Base-by-base conservation (phyloP, 2,329 filamentous ascomycete species). In the Paecilomyces variotii region DNA sequence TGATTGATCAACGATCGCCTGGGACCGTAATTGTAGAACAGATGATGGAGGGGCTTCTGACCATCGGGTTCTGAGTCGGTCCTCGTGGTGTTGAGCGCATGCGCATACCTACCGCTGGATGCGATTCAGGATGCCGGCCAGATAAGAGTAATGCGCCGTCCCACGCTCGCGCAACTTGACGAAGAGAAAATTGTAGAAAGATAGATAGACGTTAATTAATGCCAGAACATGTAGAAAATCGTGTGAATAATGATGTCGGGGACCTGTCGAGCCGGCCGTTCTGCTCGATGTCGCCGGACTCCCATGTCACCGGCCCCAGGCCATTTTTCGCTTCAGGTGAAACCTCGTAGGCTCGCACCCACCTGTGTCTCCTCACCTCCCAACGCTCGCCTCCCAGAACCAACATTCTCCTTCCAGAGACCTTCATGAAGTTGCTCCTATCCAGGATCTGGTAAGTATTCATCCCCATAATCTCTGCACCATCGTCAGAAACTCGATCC, bases 241-340 rank as follows among this genome's bases (percentile, higher is more conserved):
- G 7, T 12, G 53, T 53, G 53, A 56, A 58, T 59, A 61, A 60
- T 64, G 59, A 59, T 63, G 64, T 62, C 63, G 64, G 57, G 56
- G 34, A 30, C 30, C 30, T 19, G 14, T 39, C 54, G 34, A 39
- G 19, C 30, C 26, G n/a, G 30, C 14, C 49, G 54, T 35, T 55
- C 25, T 59, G 45, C 12, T 56, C 14, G 25, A 52, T 58, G 57
- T 58, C 57, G 60, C 64, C 66, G 64, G 63, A 62, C 63, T 65
- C 68, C 30, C 67, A 68, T 70, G 68, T 68, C 67, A 66, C 68
- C 64, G 65, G 66, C 64, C 39, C 68, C 66, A 67, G 63, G 59
- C 68, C 66, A 64, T 64, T 71, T 71, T 69, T 72, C 71, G 70
- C 70, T 70, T 73, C 69, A 72, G 69, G 72, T 74, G 72, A 74